Percentiles rank a stretch among this genome's conserved stretches.
These are phyloP conservation scores for Zygosaccharomyces pseudobailii DNA, from an alignment of 1,139 yeast genomes.

Conservation along the genomic window DNA sequence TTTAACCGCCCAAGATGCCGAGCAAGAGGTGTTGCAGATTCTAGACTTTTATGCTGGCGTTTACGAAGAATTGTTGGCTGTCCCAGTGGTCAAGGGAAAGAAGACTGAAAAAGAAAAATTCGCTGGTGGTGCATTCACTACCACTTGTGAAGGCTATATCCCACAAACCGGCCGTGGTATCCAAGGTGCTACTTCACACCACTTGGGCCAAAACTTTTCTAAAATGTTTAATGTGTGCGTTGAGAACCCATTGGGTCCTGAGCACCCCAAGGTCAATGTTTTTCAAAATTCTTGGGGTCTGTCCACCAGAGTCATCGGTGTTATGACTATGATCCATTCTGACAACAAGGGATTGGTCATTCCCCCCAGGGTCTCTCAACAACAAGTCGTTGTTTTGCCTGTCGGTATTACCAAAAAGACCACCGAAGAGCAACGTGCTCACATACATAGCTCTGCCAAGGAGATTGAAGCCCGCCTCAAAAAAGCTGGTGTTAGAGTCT, in stretches of 20 bases:
- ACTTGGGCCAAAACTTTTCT: constrained; percentile 96
- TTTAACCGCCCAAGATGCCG: constrained; percentile 74
- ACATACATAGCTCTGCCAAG: constrained; percentile 65
- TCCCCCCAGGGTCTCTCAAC: constrained; percentile 95
- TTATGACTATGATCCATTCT: constrained; percentile 97
- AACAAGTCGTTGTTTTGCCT: constrained; percentile 88
- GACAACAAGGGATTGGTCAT: constrained; percentile 97
- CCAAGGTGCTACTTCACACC: constrained; percentile 98
- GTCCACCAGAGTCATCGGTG: constrained; percentile 98
- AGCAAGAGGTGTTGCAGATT: constrained; percentile 77
- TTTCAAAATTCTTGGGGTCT: constrained; percentile 99
- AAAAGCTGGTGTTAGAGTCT: constrained; percentile 61
- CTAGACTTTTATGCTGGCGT: constrained; percentile 80
- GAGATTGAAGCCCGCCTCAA: constrained; percentile 56
- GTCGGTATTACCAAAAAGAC: constrained; percentile 92
- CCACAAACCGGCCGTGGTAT: constrained; percentile 99
- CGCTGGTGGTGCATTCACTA: constrained; percentile 95
- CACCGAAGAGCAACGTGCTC: constrained; percentile 64
- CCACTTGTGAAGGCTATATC: constrained; percentile 94
- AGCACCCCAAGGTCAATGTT: constrained; percentile 79
- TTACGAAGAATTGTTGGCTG: constrained; percentile 90
- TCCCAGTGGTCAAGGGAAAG: constrained; percentile 91
- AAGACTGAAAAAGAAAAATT: constrained; percentile 98
- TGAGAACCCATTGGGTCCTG: constrained; percentile 88
- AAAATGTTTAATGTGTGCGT: constrained; percentile 96